Evolutionary conservation across 768 basidiomycete genomes (phyloP).

Genomic region (Pisolithus marmoratus): DNA sequence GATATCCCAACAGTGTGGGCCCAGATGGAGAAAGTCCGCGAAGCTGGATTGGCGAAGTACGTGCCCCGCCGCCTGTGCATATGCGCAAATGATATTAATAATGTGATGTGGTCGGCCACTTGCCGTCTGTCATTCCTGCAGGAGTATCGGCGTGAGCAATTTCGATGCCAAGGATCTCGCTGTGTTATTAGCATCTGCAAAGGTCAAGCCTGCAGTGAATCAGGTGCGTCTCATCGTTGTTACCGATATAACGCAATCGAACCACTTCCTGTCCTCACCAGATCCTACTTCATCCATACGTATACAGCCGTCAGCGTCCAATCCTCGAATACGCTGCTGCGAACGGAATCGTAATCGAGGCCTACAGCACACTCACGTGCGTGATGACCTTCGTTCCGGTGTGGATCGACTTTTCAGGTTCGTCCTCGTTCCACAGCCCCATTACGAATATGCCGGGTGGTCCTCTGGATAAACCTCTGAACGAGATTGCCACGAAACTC

Average conservation of each 20-base stretch:
- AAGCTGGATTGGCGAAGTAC: slow-evolving; percentile 54
- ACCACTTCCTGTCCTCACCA: slow-evolving; percentile 15
- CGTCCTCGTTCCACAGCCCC: slow-evolving; percentile 35
- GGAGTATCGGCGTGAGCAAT: slow-evolving; percentile 73
- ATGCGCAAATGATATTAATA: no score
- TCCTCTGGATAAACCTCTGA: slow-evolving; percentile 56
- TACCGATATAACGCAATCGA: no score
- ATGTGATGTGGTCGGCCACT: neutral
- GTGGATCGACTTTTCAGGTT: neutral
- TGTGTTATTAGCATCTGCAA: slow-evolving; percentile 50
- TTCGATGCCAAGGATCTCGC: slow-evolving; percentile 52
- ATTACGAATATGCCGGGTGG: slow-evolving; percentile 56
- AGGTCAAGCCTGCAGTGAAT: slow-evolving; percentile 61
- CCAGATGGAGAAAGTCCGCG: slow-evolving; percentile 54
- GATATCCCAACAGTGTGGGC: slow-evolving; percentile 61
- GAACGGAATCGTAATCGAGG: slow-evolving; percentile 64
- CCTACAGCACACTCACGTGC: slow-evolving; percentile 63
- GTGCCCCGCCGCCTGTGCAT: neutral
- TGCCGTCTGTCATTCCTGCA: slow-evolving; percentile 15
- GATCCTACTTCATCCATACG: slow-evolving; percentile 72
- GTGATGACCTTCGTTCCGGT: slow-evolving; percentile 10
- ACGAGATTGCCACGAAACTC: slow-evolving; percentile 45
- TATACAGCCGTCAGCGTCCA: slow-evolving; percentile 45
- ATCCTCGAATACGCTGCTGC: slow-evolving; percentile 52
- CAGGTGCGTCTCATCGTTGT: slow-evolving; percentile 38